Evolutionary conservation across 2,329 filamentous ascomycete species (phyloP), one percentile per base, ranked within the genome.

Genomic region (Penicillium occitanis): DNA sequence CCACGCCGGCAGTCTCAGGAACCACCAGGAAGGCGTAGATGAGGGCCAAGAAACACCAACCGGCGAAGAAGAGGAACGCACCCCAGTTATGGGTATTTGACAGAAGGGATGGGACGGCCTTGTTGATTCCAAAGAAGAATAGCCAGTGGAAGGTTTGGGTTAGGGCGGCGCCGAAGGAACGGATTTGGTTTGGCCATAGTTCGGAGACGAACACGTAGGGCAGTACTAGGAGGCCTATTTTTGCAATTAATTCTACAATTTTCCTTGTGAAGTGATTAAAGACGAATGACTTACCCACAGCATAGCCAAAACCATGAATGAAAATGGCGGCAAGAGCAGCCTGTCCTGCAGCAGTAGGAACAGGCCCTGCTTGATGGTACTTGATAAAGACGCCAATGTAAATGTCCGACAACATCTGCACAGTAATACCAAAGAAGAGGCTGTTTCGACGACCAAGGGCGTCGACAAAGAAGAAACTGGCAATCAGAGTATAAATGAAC

Each of bases 151-250:
- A 80, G 0, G 70, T 71, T 66, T 80, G 78, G 0, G 73, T 68
- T 4, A 81, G 67, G 1, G 80, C 78, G n/a, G 73, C 73, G 33
- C 81, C 80, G 67, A 83, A 80, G 0, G 80, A 81, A 0, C 81
- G 77, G 60, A 83, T 77, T 3, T 76, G 75, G 66, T 82, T 82
- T 0, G 82, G 81, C 74, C 80, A 84, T 0, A 83, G 70, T 64
- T 83, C 81, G 1, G 75, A 76, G 3, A 77, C 78, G 62, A 83
- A 81, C 5, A 83, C 74, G 61, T 82, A 83, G 0, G 81, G 81
- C 0, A 83, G 75, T 35, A 78, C 74, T 0, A 80, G 69, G 19
- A 78, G 75, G 60, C 75, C 76, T 74, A 37, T n/a, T 48, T 33
- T 44, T 35, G 17, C 33, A 59, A 30, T 58, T 48, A 58, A 53